Evolutionary conservation across 805 yeast genomes (phyloP), one percentile per base, ranked within the genome.

Genomic region (Metschnikowia shivogae): DNA sequence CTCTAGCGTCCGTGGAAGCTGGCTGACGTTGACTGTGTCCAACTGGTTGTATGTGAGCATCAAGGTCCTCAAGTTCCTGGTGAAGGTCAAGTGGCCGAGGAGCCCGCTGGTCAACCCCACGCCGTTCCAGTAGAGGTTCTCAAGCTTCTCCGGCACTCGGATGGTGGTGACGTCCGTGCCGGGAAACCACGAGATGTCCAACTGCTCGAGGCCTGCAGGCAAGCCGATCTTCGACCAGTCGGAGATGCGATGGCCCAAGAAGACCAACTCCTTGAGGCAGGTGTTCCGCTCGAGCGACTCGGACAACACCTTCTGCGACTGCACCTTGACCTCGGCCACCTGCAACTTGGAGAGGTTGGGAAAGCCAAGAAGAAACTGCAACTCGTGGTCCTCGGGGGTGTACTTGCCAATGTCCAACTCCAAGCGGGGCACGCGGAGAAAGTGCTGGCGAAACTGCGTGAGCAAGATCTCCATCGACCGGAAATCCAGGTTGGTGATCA

Each of bases 121-220:
- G 44, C 52, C 54, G 42, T 68, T 69, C 58, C 68, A 61, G 48
- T 58, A 68, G 9, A 68, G 42, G 13, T 67, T 62, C 4, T 44
- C 43, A 8, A 66, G 44, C 2, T 52, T 39, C 5, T 44, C 47
- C 1, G 68, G 69, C 1, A 62, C 41, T 0, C 39, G 26, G 13
- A 69, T 46, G 0, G 65, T 57, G 12, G 46, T 35, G n/a, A 64
- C 50, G 36, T 63, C 56, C 3, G 61, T 54, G 7, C 35, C 44
- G 2, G 56, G 49, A 26, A 56, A 56, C 74, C 74, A 69, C 9
- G 73, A 68, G n/a, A 62, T 39, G 44, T 68, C 73, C 31, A 69
- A 46, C 36, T 62, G 62, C 10, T 38, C 44, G 29, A 68, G 49
- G 22, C 42, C 52, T 1, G 46, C 43, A 0, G 73, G 73, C n/a